Evolutionary conservation across 352 stramenopile species (phyloP).

Genomic region (Elongisporangium senticosum): DNA sequence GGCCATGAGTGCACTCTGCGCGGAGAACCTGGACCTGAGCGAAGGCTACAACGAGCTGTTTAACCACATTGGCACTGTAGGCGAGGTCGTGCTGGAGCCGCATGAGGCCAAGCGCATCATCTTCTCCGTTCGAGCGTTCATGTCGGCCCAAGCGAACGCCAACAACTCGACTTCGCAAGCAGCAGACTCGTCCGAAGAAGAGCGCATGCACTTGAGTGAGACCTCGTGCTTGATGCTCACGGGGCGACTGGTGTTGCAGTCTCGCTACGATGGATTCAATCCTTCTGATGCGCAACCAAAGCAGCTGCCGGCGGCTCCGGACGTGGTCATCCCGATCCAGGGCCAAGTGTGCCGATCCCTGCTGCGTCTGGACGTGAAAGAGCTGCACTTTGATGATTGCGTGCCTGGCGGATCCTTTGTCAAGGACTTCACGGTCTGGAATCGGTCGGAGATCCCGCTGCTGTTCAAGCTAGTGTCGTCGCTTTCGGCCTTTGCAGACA

Average conservation of each 20-base stretch:
- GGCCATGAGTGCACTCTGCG: constrained; percentile 56
- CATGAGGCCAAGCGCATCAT: constrained; percentile 67
- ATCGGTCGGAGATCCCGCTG: constrained; percentile 84
- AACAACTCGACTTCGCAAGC: constrained; percentile 9
- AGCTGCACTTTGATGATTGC: constrained; percentile 87
- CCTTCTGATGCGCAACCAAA: constrained; percentile 12
- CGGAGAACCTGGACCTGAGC: constrained; percentile 77
- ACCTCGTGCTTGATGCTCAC: constrained; percentile 75
- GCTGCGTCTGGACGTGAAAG: constrained; percentile 79
- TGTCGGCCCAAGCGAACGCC: constrained; percentile 23
- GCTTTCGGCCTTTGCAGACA: constrained; percentile 56
- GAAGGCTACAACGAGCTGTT: constrained; percentile 89
- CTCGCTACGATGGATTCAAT: constrained; percentile 14
- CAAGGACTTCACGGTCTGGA: constrained; percentile 89
- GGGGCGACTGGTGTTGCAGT: constrained; percentile 56
- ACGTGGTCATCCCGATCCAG: constrained; percentile 75
- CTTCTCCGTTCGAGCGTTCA: constrained; percentile 69
- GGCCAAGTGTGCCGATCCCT: constrained; percentile 80
- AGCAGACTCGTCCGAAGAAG: constrained; percentile 77
- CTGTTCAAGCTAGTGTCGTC: constrained; percentile 82
- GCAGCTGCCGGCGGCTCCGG: constrained; percentile 26
- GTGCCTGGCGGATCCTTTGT: constrained; percentile 83
- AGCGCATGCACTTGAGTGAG: constrained; percentile 75
- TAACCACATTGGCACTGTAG: constrained; percentile 75
- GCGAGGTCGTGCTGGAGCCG: constrained; percentile 55